A percentile compares a stretch with the other conserved stretches of the same genome.
Evolutionary conservation across 345 rosid species (phyloP).

Genomic region (Passiflora organensis): DNA sequence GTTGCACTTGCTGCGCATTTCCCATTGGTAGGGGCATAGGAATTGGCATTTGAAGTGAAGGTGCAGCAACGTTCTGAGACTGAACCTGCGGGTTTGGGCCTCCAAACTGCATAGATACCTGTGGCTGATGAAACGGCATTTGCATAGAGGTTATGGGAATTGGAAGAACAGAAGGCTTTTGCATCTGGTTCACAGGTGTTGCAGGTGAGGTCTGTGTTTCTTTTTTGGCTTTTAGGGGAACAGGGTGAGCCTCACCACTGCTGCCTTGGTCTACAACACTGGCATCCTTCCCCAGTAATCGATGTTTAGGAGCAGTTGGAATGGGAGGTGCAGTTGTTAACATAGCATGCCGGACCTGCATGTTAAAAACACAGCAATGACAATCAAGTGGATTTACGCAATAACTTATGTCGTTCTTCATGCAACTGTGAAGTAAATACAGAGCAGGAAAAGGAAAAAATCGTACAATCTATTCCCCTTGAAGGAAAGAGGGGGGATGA

Average conservation of each 20-base stretch:
- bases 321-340: conserved; percentile 42
- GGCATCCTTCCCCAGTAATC: conserved; percentile 42
- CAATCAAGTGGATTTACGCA: no score
- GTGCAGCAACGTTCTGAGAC: conserved; percentile 54
- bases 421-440: no score
- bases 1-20: conserved; percentile 63
- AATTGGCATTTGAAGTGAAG: conserved; percentile 70
- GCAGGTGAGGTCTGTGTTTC: conserved; percentile 49
- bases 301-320: conserved; percentile 57
- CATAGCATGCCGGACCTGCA: conserved; percentile 71
- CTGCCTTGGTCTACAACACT: conserved; percentile 37
- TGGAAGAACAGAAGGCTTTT: conserved; percentile 47
- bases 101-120: conserved; percentile 60
- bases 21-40: conserved; percentile 62
- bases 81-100: conserved; percentile 69
- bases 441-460: no score
- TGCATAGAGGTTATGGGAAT: conserved; percentile 62
- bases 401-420: no score
- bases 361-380: conserved; percentile 5
- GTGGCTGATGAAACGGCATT: conserved; percentile 65
- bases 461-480: neutral
- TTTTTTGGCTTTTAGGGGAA: conserved; percentile 38
- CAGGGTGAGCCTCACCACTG: conserved; percentile 39
- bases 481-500: neutral
- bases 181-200: conserved; percentile 42